Conservation (phyloP, 768 basidiomycete genomes). For the Epithele typhae region DNA sequence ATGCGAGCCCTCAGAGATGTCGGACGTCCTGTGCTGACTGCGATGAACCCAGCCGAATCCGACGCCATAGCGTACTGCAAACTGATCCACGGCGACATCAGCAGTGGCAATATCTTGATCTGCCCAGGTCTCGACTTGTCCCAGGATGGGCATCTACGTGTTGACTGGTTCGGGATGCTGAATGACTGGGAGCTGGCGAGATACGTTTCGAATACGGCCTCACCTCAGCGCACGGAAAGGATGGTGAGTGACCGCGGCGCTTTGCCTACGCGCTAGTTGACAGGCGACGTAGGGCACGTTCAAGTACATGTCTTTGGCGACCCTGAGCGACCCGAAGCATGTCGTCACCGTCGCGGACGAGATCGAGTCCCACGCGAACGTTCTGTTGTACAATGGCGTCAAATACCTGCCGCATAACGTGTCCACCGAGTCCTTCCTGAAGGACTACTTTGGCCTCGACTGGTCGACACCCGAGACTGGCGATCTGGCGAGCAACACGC, state of each 20-base stretch:
- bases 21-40: too few relatives aligned
- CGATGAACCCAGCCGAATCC: neutral
- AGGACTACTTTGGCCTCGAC: neutral
- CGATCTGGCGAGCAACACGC: neutral
- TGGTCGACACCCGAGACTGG: too few relatives aligned
- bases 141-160: neutral
- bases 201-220: neutral
- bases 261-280: neutral
- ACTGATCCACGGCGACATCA: slow-evolving; percentile 3
- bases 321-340: neutral
- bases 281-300: slow-evolving; percentile 1
- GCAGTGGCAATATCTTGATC: slow-evolving; percentile 3
- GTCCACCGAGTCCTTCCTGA: neutral
- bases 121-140: neutral
- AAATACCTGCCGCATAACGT: neutral
- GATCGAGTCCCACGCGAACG: slow-evolving; percentile 5
- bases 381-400: neutral
- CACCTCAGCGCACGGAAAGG: neutral
- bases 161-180: slow-evolving; percentile 1
- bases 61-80: neutral
- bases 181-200: slow-evolving; percentile 5
- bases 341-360: slow-evolving; percentile 1
- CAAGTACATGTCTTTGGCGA: slow-evolving; percentile 2
- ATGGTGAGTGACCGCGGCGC: neutral
- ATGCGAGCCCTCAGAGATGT: too few relatives aligned